Base-by-base conservation (phyloP, 352 stramenopile species). In the Phytophthora pistaciae region DNA sequence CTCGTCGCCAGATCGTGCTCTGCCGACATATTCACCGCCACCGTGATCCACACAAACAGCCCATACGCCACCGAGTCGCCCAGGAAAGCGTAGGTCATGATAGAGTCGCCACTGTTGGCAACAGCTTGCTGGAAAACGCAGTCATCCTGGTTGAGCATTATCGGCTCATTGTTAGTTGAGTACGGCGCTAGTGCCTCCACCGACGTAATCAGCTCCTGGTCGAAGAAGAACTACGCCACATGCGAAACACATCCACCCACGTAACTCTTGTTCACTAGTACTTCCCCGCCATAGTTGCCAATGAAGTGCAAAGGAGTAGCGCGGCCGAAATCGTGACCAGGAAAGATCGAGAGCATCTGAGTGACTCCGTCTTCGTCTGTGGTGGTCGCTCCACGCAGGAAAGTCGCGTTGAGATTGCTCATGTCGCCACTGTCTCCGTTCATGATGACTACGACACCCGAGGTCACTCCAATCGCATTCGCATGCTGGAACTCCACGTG, bases 171-270 rank as follows among this genome's bases (percentile, higher is more conserved):
- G 38, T 75, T 69, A 0, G 38, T 65, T 25, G 52, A 65, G 54
- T 75, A 78, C 4, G 46, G 54, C 0, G 33, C 18, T 7, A 64
- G 50, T 29, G 16, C 36, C 4, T 62, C 52, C 25, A 75, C 71
- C 2, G 48, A 44, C 16, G 60, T 64, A 31, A 78, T 66, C 5
- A 78, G 60, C 3, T 66, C 55, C 31, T 78, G 66, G 50, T 78
- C 66, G 29, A 77, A 74, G 66, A 68, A 78, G 27, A 71, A 67
- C 50, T 78, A 66, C 21, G 60, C 65, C 11, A 78, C 70, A 16
- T 74, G 66, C 0, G 61, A 52, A 9, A 70, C 55, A 21, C 48
- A 70, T 0, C 56, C 53, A 25, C 70, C 70, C 16, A 60, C 56
- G 56, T 78, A 78, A 1, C 66, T 78, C 16, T 64, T 64, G 33